Evolutionary conservation across 345 rosid species (phyloP).

Genomic region (Acer saccharum): DNA sequence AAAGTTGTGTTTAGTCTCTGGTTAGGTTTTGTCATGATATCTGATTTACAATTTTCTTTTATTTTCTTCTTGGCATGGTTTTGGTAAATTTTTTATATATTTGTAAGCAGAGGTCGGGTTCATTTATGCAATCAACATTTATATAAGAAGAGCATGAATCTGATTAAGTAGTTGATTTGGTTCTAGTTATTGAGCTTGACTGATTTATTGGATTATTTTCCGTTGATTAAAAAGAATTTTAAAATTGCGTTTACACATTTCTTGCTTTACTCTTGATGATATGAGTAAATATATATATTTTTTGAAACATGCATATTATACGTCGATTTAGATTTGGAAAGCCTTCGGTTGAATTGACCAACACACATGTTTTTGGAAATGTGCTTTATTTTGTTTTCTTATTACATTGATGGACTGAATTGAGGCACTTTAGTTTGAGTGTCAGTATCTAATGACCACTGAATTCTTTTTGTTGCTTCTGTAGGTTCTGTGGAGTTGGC

Average conservation of each 20-base stretch:
- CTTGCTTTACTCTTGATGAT: background rate
- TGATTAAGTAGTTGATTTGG: background rate
- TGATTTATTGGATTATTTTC: too few relatives aligned
- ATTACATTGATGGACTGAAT: background rate
- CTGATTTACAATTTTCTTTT: background rate
- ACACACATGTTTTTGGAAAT: background rate
- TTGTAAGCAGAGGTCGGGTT: background rate
- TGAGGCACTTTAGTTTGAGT: background rate
- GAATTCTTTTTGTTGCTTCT: conserved; percentile 21
- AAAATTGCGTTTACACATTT: background rate
- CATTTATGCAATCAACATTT: background rate
- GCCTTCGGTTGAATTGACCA: background rate
- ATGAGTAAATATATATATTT: too few relatives aligned
- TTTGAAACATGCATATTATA: too few relatives aligned
- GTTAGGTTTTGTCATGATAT: background rate
- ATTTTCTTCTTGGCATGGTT: background rate
- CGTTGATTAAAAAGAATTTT: background rate
- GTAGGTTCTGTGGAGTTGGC: conserved; percentile 89
- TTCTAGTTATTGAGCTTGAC: background rate
- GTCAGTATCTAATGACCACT: background rate
- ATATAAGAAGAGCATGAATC: background rate
- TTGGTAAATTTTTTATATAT: background rate
- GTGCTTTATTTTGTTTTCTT: background rate
- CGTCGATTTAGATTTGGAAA: background rate
- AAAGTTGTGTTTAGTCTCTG: background rate